Percentiles rank a stretch among this genome's conserved stretches.
Conservation (phyloP, 805 yeast species). For the Saturnispora dispora region DNA sequence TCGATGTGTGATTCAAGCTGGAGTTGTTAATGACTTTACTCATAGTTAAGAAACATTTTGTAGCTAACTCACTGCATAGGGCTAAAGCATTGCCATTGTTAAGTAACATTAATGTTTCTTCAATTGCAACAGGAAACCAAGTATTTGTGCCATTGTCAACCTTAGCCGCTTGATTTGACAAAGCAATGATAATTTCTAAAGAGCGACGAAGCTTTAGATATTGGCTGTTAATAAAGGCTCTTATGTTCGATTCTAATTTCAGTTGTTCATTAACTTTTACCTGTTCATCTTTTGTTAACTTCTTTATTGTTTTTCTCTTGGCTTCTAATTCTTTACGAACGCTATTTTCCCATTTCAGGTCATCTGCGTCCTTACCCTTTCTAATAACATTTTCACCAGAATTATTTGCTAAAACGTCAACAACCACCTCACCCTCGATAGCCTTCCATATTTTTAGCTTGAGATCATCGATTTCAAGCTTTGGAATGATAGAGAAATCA, state of each 20-base stretch:
- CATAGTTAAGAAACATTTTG: constrained; percentile 44
- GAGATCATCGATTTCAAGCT: constrained; percentile 36
- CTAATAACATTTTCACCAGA: constrained; percentile 38
- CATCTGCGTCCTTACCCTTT: constrained; percentile 76
- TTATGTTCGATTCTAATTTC: constrained; percentile 47
- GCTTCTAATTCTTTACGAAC: constrained; percentile 66
- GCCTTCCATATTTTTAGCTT: constrained; percentile 60
- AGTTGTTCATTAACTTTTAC: constrained; percentile 52
- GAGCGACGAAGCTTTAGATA: constrained; percentile 38
- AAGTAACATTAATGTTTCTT: constrained; percentile 38
- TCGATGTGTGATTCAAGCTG: constrained; percentile 40
- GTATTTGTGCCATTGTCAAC: constrained; percentile 54
- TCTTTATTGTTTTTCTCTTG: constrained; percentile 36
- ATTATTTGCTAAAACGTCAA: constrained; percentile 45
- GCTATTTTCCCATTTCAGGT: constrained; percentile 81
- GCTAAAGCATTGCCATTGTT: constrained; percentile 24
- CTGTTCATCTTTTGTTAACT: constrained; percentile 72
- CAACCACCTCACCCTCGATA: constrained; percentile 58
- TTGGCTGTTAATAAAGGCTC: constrained; percentile 35
- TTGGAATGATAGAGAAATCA: constrained; percentile 32
- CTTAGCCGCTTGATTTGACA: constrained; percentile 39
- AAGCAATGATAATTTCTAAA: constrained; percentile 41
- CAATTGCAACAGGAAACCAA: constrained; percentile 70
- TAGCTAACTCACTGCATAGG: constrained; percentile 32
- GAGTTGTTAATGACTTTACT: constrained; percentile 35